Evolutionary conservation across 352 stramenopile genomes (phyloP).

Genomic region (Globisporangium cystogenes): DNA sequence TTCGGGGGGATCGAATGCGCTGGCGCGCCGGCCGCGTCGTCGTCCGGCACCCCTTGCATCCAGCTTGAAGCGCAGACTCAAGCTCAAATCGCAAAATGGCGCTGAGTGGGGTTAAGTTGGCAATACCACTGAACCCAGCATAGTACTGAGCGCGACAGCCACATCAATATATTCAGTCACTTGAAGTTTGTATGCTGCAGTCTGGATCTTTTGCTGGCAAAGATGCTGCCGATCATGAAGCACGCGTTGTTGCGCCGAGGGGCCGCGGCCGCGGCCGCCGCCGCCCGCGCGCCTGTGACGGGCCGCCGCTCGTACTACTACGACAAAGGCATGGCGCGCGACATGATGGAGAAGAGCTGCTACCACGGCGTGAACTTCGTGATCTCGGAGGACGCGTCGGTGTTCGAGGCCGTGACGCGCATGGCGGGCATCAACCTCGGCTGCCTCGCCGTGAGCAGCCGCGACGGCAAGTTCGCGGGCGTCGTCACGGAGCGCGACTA

Average conservation of each 20-base stretch:
- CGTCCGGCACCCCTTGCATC: not conserved
- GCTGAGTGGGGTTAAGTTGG: too few relatives aligned
- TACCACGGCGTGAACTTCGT: slow-evolving; percentile 95
- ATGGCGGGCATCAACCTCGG: slow-evolving; percentile 94
- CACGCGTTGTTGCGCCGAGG: not conserved
- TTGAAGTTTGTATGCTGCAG: not conserved
- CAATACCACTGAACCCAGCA: too few relatives aligned
- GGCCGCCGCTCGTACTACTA: slow-evolving; percentile 44
- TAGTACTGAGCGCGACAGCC: too few relatives aligned
- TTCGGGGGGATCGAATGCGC: slow-evolving; percentile 24
- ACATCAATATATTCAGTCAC: not conserved
- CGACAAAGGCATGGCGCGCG: slow-evolving; percentile 77
- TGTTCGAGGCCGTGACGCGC: slow-evolving; percentile 94
- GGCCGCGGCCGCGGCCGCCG: not conserved
- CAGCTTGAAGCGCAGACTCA: not conserved
- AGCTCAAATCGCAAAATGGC: too few relatives aligned
- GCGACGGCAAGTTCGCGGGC: slow-evolving; percentile 85
- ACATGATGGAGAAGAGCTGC: slow-evolving; percentile 92
- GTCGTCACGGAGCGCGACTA: slow-evolving; percentile 95
- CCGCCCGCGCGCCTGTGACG: not conserved
- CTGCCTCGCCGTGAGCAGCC: slow-evolving; percentile 88
- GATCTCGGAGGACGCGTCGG: slow-evolving; percentile 88
- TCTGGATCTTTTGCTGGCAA: not conserved
- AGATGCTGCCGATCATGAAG: not conserved
- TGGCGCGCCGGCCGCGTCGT: not conserved